These are phyloP conservation scores for Pestalotiopsis sp. DNA, from an alignment of 2,329 filamentous ascomycete species.

Conservation along the genomic window DNA sequence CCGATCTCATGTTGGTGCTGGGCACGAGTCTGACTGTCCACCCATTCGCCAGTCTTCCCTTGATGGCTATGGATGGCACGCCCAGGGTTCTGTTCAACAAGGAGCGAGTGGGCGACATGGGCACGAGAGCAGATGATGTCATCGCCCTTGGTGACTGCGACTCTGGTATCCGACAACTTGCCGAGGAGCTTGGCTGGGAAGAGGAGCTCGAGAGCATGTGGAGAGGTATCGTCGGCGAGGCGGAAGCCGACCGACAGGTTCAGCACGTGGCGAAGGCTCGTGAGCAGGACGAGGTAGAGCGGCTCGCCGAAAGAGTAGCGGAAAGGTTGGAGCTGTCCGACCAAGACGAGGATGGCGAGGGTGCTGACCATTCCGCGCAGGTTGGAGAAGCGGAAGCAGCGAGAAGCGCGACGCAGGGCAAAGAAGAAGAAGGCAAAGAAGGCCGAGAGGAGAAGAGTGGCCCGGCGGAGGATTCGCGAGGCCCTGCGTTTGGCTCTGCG, in stretches of 20 bases:
- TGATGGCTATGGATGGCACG: slow-evolving; percentile 59
- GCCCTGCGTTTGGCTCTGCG: neutral
- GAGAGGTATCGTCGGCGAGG: slow-evolving; percentile 67
- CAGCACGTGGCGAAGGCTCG: slow-evolving; percentile 4
- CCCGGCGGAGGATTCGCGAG: neutral
- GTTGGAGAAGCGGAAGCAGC: slow-evolving; percentile 1
- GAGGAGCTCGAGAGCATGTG: slow-evolving; percentile 81
- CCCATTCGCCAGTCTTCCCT: slow-evolving; percentile 83
- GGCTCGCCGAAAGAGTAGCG: slow-evolving; percentile 34
- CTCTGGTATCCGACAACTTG: slow-evolving; percentile 75
- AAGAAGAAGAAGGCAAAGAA: neutral
- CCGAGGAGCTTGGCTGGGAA: slow-evolving; percentile 80
- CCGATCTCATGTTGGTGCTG: slow-evolving; percentile 82
- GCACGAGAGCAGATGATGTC: slow-evolving; percentile 81
- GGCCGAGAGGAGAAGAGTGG: neutral
- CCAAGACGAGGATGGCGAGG: slow-evolving; percentile 11
- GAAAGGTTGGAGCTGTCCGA: slow-evolving; percentile 28
- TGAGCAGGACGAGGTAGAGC: slow-evolving; percentile 46
- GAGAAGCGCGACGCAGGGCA: slow-evolving; percentile 3
- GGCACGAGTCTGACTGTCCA: slow-evolving; percentile 88
- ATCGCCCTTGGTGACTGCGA: slow-evolving; percentile 84
- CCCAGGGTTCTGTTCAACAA: slow-evolving; percentile 88
- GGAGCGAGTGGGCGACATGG: slow-evolving; percentile 80
- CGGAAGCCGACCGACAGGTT: slow-evolving; percentile 55
- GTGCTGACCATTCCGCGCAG: slow-evolving; percentile 13